Evolutionary conservation across 2,329 filamentous ascomycete genomes (phyloP).

Genomic region (Nannizzia gypsea): DNA sequence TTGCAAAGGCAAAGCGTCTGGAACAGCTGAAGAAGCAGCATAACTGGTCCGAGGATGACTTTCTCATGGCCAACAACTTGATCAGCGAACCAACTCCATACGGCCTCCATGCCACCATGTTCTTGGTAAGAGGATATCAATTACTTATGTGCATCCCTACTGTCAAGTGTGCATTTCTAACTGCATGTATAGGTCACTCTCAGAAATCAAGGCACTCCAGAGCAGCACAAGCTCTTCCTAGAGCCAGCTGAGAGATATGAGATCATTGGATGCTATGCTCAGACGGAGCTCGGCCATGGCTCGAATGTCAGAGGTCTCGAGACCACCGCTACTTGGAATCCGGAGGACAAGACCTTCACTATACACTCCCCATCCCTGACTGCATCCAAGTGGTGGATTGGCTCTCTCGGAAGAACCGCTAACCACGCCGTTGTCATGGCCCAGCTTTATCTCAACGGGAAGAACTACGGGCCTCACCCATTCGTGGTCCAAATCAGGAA

Average conservation of each 20-base stretch:
- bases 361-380: slow-evolving; percentile 64
- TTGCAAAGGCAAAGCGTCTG: slow-evolving; percentile 59
- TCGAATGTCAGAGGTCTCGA: slow-evolving; percentile 64
- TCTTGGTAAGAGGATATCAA: slow-evolving; percentile 40
- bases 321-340: slow-evolving; percentile 62
- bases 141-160: background rate
- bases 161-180: background rate
- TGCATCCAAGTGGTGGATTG: slow-evolving; percentile 77
- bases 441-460: slow-evolving; percentile 57
- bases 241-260: slow-evolving; percentile 57
- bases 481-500: slow-evolving; percentile 67
- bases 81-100: slow-evolving; percentile 64
- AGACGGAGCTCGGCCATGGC: slow-evolving; percentile 69
- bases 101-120: slow-evolving; percentile 60
- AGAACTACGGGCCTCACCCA: slow-evolving; percentile 60
- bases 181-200: slow-evolving; percentile 46
- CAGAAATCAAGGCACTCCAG: slow-evolving; percentile 57
- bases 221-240: slow-evolving; percentile 62
- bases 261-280: slow-evolving; percentile 67
- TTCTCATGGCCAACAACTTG: slow-evolving; percentile 52
- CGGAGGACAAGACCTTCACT: slow-evolving; percentile 60
- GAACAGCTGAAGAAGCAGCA: slow-evolving; percentile 54
- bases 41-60: slow-evolving; percentile 56
- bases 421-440: slow-evolving; percentile 72
- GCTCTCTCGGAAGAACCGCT: slow-evolving; percentile 61